Evolutionary conservation across 805 yeast genomes (phyloP), one percentile per base, ranked within the genome.

Genomic region (Candida xiaguanensis): DNA sequence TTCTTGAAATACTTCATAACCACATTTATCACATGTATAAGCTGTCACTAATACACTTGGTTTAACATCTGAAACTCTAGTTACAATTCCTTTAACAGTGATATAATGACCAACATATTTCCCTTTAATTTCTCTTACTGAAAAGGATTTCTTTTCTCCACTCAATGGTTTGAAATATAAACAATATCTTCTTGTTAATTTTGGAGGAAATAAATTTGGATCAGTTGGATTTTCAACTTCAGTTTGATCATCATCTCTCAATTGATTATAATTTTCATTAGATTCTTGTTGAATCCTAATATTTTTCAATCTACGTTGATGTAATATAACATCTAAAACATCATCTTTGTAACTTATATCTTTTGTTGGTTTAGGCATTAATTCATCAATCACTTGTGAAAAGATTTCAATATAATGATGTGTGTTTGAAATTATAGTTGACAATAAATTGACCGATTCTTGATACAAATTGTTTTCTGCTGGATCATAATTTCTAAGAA

Each of bases 1-100:
- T 59, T 95, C 98, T 67, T 93, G 98, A 73, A 95, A 93, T 38
- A 88, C 80, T 65, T 93, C 99, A 63, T 77, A 84, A 34, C 99
- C 99, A 72, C 99, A 93, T 52, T 85, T 85, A 59, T 93, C 99
- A 67, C 99, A 93, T 5, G 98, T 87, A 59, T 91, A 95, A 1
- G 99, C 98, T 52, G 84, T 88, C 39, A 93, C 97, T 44, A 77
- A 70, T 6, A 93, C 86, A 5, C 87, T 72, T 3, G 99, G 99
- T 61, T 90, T 91, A 31, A 93, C 99, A 59, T 93, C 99, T 2
- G 95, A 83, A 4, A 90, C 96, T 49, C 99, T 74, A 7, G 98
- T 93, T 36, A 91, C 88, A 49, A 93, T 90, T 41, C 99, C 99
- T 47, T 96, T 72, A 3, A 90, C 85, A 0, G 96, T 90, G 52